Evolutionary conservation across 2,329 filamentous ascomycete genomes (phyloP).

Genomic region (Xylariaceae sp.): DNA sequence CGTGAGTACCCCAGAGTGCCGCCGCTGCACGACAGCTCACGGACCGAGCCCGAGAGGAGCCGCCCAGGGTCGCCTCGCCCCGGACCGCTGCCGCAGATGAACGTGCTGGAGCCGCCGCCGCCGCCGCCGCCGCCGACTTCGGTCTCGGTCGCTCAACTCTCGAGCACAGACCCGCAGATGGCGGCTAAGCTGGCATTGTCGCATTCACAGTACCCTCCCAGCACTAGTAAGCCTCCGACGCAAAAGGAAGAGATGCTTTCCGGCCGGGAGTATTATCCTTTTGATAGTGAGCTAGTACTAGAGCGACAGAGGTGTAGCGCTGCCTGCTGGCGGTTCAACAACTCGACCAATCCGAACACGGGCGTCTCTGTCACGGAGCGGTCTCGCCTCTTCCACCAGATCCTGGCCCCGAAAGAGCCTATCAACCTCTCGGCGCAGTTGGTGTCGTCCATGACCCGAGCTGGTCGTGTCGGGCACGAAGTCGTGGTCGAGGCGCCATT

Average conservation of each 20-base stretch:
- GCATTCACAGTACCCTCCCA: constrained; percentile 44
- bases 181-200: constrained; percentile 56
- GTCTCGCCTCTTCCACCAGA: constrained; percentile 63
- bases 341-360: constrained; percentile 67
- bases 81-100: constrained; percentile 52
- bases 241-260: constrained; percentile 90
- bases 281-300: constrained; percentile 68
- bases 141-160: constrained; percentile 36
- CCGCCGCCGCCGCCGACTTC: constrained; percentile 45
- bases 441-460: constrained; percentile 45
- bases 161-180: constrained; percentile 44
- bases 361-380: constrained; percentile 66
- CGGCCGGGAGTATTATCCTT: constrained; percentile 73
- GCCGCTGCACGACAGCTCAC: constrained; percentile 53
- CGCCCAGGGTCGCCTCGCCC: constrained; percentile 47
- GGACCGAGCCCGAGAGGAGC: constrained; percentile 38
- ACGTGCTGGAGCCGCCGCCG: constrained; percentile 46
- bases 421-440: constrained; percentile 52
- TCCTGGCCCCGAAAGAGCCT: constrained; percentile 58
- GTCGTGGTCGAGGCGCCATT: constrained; percentile 84
- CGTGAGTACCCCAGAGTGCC: constrained; percentile 57
- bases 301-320: constrained; percentile 81
- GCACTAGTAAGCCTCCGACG: constrained; percentile 40
- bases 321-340: constrained; percentile 83
- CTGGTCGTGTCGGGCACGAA: constrained; percentile 64